phyloP scores from a whole-genome alignment of 768 basidiomycete species.

The Podaxis sp. region DNA sequence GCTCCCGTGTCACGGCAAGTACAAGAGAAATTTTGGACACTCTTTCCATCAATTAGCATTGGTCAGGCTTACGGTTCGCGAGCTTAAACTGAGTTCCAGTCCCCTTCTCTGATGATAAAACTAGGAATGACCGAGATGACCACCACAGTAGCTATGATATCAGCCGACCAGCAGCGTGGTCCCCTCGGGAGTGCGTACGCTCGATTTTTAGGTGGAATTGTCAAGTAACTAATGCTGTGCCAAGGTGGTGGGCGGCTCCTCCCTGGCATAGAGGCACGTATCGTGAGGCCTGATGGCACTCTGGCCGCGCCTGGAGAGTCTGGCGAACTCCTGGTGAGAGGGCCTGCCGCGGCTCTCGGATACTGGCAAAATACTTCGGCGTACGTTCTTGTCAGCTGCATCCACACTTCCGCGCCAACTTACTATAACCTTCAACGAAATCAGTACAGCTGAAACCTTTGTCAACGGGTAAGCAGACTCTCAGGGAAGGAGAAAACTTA shows the following conservation, averaged over 20 bases:
- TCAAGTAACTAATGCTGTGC: neutral
- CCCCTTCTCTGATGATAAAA: neutral
- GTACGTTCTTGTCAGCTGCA: conserved; percentile 37
- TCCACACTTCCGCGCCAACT: conserved; percentile 9
- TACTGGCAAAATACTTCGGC: conserved; percentile 50
- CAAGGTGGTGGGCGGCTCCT: conserved; percentile 42
- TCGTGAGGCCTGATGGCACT: conserved; percentile 47
- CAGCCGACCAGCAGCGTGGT: conserved; percentile 39
- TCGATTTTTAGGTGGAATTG: conserved; percentile 14
- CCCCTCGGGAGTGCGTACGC: conserved; percentile 35
- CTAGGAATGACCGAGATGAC: conserved; percentile 36
- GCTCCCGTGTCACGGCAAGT: conserved; percentile 57
- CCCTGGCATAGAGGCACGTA: conserved; percentile 42
- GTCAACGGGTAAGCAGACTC: conserved; percentile 46
- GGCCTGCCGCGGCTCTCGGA: conserved; percentile 41
- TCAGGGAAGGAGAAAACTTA: conserved; percentile 1
- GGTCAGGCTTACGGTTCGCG: conserved; percentile 60
- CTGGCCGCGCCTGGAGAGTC: conserved; percentile 40
- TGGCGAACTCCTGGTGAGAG: conserved; percentile 49
- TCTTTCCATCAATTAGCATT: conserved; percentile 51
- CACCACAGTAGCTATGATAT: conserved; percentile 48
- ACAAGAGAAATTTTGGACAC: conserved; percentile 41
- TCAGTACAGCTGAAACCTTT: conserved; percentile 60
- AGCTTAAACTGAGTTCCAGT: conserved; percentile 5
- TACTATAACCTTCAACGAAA: conserved; percentile 13